phyloP scores from a whole-genome alignment of 2,329 filamentous ascomycete species.

The Botrytis pseudocinerea region DNA sequence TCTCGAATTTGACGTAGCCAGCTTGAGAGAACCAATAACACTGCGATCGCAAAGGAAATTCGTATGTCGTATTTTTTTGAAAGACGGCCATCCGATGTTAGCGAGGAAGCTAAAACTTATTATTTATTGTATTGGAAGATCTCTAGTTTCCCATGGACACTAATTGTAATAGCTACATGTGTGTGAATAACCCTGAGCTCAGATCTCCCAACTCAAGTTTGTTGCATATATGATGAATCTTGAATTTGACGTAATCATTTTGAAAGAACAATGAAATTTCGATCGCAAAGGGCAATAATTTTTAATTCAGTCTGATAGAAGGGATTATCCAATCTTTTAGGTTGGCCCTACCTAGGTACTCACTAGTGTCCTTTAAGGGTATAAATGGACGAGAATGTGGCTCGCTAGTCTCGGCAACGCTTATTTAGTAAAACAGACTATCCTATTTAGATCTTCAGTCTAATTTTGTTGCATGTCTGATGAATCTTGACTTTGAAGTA shows the following conservation, averaged over 20 bases:
- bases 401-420: neutral
- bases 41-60: neutral
- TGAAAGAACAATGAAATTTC: neutral
- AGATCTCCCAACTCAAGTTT: too few relatives aligned
- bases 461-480: neutral
- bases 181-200: too few relatives aligned
- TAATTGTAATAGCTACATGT: too few relatives aligned
- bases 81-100: too few relatives aligned
- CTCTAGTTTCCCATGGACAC: too few relatives aligned
- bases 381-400: neutral
- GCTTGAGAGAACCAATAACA: neutral
- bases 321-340: neutral
- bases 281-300: neutral
- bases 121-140: too few relatives aligned
- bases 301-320: accelerated
- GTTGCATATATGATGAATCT: neutral
- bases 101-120: too few relatives aligned
- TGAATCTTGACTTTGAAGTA: neutral
- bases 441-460: too few relatives aligned
- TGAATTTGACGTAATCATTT: neutral
- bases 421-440: neutral
- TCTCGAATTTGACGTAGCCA: neutral
- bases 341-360: neutral
- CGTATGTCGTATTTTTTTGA: too few relatives aligned
- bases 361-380: neutral